A percentile compares a stretch with the other conserved stretches of the same genome.
phyloP scores from a whole-genome alignment of 768 basidiomycete species.

The Brasilioporus rufonigricans region DNA sequence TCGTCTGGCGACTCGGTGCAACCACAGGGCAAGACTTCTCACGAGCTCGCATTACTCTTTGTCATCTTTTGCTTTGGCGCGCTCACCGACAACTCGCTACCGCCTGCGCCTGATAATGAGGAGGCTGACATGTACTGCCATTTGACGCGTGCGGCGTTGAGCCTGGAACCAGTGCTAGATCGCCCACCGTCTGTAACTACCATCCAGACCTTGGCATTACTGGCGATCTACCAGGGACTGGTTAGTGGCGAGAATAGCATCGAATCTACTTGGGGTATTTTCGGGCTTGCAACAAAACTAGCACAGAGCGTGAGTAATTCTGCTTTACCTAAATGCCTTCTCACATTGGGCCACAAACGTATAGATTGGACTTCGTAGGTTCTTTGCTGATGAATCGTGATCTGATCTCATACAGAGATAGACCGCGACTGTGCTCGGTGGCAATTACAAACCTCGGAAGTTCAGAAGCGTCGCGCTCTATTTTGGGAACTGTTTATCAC shows the following conservation, averaged over 20 bases:
- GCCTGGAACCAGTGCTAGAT: constrained; percentile 66
- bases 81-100: constrained; percentile 52
- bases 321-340: neutral
- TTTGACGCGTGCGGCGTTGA: constrained; percentile 62
- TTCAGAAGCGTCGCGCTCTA: constrained; percentile 66
- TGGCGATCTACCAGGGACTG: constrained; percentile 72
- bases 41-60: constrained; percentile 63
- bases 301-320: constrained; percentile 60
- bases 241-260: constrained; percentile 67
- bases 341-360: constrained; percentile 1
- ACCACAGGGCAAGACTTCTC: constrained; percentile 36
- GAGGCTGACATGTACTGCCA: constrained; percentile 55
- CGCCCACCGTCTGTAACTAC: constrained; percentile 70
- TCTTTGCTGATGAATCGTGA: neutral
- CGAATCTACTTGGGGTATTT: constrained; percentile 64
- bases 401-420: constrained; percentile 29
- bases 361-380: constrained; percentile 69
- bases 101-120: constrained; percentile 50
- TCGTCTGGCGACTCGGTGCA: constrained; percentile 6
- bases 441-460: constrained; percentile 57
- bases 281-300: constrained; percentile 63
- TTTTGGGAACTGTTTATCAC: constrained; percentile 78
- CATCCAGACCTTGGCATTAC: constrained; percentile 61
- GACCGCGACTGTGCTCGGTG: constrained; percentile 74
- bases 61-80: constrained; percentile 63